Evolutionary conservation across 2,329 filamentous ascomycete species (phyloP).

Genomic region (Periglandula ipomoeae): DNA sequence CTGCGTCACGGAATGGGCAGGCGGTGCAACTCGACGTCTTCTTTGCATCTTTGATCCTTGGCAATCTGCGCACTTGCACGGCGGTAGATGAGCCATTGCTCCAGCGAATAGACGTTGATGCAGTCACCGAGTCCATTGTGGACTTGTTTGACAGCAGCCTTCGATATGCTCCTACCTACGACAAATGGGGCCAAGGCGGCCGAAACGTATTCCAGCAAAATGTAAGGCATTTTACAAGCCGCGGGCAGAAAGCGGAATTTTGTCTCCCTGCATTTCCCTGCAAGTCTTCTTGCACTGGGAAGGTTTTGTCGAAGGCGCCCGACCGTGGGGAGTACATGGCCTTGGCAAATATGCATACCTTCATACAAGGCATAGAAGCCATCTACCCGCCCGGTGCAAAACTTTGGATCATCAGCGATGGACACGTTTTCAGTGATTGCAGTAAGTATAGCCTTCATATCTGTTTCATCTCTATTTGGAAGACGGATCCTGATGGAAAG

Average conservation of each 20-base stretch:
- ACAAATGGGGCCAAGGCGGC: conserved; percentile 16
- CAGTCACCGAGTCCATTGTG: conserved; percentile 9
- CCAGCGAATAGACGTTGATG: not conserved
- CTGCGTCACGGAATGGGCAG: not conserved
- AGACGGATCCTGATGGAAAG: not conserved
- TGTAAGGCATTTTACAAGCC: conserved; percentile 16
- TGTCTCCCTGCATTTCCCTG: conserved; percentile 30
- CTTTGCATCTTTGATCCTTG: conserved; percentile 7
- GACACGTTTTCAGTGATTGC: conserved; percentile 32
- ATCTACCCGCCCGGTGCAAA: conserved; percentile 24
- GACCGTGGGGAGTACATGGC: conserved; percentile 27
- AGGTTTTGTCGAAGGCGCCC: conserved; percentile 22
- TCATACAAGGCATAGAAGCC: conserved; percentile 19
- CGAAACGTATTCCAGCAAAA: conserved; percentile 13
- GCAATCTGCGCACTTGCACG: not conserved
- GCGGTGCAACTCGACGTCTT: conserved; percentile 3
- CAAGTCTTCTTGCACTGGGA: conserved; percentile 27
- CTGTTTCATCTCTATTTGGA: not conserved
- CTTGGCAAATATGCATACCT: conserved; percentile 20
- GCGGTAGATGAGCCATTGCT: not conserved
- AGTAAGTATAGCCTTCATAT: conserved; percentile 14
- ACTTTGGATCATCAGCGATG: conserved; percentile 30
- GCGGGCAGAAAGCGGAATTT: conserved; percentile 16
- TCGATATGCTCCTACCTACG: conserved; percentile 13
- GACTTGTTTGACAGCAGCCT: conserved; percentile 17